These are phyloP conservation scores for Phytophthora aleatoria DNA, from an alignment of 352 stramenopile genomes.

Conservation along the genomic window DNA sequence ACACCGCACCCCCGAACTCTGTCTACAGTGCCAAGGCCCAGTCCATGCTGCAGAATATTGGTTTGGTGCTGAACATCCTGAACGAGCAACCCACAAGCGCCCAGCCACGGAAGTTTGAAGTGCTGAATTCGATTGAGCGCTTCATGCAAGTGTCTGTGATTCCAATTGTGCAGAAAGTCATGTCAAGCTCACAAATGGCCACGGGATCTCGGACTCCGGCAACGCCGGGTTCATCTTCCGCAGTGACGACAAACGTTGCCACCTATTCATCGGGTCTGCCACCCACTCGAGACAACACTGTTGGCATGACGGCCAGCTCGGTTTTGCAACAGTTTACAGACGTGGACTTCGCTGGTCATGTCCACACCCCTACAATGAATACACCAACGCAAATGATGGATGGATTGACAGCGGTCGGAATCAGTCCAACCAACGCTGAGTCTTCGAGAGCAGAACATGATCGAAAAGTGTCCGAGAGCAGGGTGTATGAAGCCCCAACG, in stretches of 20 bases:
- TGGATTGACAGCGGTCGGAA: conserved; percentile 16
- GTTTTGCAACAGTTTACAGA: conserved; percentile 7
- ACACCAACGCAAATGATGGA: conserved; percentile 21
- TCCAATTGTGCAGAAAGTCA: conserved; percentile 76
- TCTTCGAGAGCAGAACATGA: conserved; percentile 11
- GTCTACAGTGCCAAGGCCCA: conserved; percentile 74
- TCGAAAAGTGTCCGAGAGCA: not conserved
- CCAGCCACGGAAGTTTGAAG: conserved; percentile 66
- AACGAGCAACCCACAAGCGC: conserved; percentile 44
- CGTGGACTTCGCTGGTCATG: conserved; percentile 3
- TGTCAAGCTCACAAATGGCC: conserved; percentile 24
- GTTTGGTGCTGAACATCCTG: conserved; percentile 68
- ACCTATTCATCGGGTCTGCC: conserved; percentile 13
- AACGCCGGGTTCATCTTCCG: conserved; percentile 3
- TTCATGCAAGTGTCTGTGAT: conserved; percentile 83
- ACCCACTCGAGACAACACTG: conserved; percentile 7
- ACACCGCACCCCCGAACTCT: conserved; percentile 63
- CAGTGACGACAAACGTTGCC: conserved; percentile 7
- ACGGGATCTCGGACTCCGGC: conserved; percentile 3
- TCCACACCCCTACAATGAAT: conserved; percentile 1
- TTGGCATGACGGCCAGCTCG: conserved; percentile 9
- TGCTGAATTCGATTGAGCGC: conserved; percentile 78
- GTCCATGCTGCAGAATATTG: conserved; percentile 85
- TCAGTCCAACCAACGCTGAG: conserved; percentile 4
- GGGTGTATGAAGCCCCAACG: conserved; percentile 17